A percentile compares a stretch with the other conserved stretches of the same genome.
Evolutionary conservation across 1,284 basidiomycete genomes (phyloP).

Genomic region (Pseudozyma thailandica): DNA sequence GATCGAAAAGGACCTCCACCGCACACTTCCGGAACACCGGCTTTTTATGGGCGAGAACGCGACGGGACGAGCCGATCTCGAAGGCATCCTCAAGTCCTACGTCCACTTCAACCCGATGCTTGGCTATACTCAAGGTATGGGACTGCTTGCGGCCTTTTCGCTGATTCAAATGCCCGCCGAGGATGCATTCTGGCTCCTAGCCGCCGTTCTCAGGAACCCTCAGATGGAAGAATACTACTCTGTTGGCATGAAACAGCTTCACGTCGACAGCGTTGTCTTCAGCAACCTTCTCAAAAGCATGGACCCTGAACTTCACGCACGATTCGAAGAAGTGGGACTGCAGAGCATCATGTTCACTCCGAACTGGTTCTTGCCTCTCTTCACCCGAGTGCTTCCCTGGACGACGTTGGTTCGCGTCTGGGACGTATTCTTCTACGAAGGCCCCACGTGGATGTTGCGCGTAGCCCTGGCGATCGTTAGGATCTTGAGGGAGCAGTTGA

Average conservation of each 20-base stretch:
- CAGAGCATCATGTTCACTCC: slow-evolving; percentile 64
- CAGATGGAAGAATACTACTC: slow-evolving; percentile 75
- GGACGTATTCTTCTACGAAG: slow-evolving; percentile 82
- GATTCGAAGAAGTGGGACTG: slow-evolving; percentile 55
- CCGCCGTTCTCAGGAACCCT: slow-evolving; percentile 78
- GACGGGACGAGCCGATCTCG: slow-evolving; percentile 61
- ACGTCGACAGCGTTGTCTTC: slow-evolving; percentile 83
- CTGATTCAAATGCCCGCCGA: slow-evolving; percentile 85
- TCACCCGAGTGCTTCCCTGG: slow-evolving; percentile 80
- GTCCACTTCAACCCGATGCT: slow-evolving; percentile 69
- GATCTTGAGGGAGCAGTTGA: slow-evolving; percentile 72
- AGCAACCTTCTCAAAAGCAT: slow-evolving; percentile 77
- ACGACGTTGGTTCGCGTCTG: slow-evolving; percentile 82
- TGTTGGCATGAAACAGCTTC: slow-evolving; percentile 77
- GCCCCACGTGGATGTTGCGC: slow-evolving; percentile 82
- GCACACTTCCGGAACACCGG: slow-evolving; percentile 57
- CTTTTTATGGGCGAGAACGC: slow-evolving; percentile 59
- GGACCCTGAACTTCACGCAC: slow-evolving; percentile 71
- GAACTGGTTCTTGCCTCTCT: slow-evolving; percentile 72
- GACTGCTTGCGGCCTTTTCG: slow-evolving; percentile 80
- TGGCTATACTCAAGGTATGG: slow-evolving; percentile 74
- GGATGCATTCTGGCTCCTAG: slow-evolving; percentile 83
- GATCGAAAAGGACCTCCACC: slow-evolving; percentile 66
- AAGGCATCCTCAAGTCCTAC: slow-evolving; percentile 66
- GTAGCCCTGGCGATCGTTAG: slow-evolving; percentile 80